Conservation (phyloP, 164 flowering plant genomes). For the Protea cynaroides region DNA sequence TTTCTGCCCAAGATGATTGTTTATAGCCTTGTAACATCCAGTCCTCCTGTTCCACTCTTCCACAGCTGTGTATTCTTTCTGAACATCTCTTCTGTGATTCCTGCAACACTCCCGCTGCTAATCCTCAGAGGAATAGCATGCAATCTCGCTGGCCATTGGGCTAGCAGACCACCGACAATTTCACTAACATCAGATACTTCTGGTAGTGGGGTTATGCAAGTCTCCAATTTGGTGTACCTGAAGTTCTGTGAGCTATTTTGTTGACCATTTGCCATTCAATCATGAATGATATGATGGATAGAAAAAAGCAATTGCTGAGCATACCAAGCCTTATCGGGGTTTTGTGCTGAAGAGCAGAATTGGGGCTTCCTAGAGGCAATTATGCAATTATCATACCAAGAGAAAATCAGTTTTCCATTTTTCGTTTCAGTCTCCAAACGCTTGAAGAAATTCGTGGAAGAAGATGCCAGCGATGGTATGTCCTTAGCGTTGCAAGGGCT, state of each 20-base stretch:
- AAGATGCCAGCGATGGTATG: not conserved
- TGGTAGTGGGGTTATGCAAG: constrained; percentile 77
- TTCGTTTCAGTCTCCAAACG: no score
- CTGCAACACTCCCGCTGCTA: constrained; percentile 46
- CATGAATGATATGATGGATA: no score
- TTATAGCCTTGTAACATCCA: constrained; percentile 53
- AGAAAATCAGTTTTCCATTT: no score
- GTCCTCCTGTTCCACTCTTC: constrained; percentile 67
- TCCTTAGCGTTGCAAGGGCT: constrained; percentile 8
- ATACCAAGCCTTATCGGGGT: constrained; percentile 80
- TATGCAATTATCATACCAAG: no score
- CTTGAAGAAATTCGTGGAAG: not conserved
- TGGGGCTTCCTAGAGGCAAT: constrained; percentile 52
- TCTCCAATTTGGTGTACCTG: constrained; percentile 82
- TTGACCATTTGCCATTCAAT: no score
- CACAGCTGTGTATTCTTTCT: constrained; percentile 50
- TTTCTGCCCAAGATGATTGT: constrained; percentile 45
- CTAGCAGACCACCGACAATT: constrained; percentile 53
- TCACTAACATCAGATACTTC: constrained; percentile 46
- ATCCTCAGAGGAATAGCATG: constrained; percentile 77
- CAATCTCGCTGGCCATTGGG: constrained; percentile 80
- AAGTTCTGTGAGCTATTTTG: no score
- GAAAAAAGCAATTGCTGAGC: no score
- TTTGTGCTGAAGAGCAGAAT: constrained; percentile 50
- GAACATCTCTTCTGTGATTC: constrained; percentile 50